Percentiles rank a stretch among this genome's conserved stretches.
These are phyloP conservation scores for Pythium brassicae DNA, from an alignment of 352 stramenopile genomes.

Conservation along the genomic window DNA sequence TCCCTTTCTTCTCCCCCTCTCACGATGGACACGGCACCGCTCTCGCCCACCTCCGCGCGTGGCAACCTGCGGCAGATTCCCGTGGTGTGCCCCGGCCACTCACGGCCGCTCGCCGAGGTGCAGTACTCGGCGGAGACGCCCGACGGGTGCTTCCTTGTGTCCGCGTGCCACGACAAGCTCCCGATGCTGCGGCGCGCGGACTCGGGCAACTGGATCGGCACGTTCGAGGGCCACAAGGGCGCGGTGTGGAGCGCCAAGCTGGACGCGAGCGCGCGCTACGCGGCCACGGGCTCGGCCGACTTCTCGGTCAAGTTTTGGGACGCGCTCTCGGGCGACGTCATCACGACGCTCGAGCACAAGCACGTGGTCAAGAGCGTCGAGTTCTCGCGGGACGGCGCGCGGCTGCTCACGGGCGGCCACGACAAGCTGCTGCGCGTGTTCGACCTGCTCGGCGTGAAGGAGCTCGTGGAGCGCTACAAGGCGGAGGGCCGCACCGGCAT, in stretches of 20 bases:
- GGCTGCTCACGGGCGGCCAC: constrained; percentile 91
- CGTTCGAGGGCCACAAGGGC: constrained; percentile 96
- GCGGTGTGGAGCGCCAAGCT: constrained; percentile 91
- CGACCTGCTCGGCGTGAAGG: constrained; percentile 64
- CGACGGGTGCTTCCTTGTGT: constrained; percentile 71
- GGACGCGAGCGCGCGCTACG: constrained; percentile 76
- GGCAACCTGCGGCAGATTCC: constrained; percentile 78
- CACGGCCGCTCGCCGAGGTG: constrained; percentile 70
- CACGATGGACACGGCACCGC: constrained; percentile 15
- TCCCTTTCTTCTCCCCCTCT: neutral
- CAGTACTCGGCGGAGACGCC: constrained; percentile 57
- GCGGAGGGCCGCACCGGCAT: constrained; percentile 59
- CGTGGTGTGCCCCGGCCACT: constrained; percentile 84
- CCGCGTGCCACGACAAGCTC: constrained; percentile 84
- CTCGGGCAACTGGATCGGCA: constrained; percentile 95
- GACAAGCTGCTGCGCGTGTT: constrained; percentile 94
- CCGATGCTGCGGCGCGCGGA: constrained; percentile 82
- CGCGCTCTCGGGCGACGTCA: constrained; percentile 91
- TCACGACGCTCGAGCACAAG: constrained; percentile 94
- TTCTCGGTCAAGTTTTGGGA: constrained; percentile 97
- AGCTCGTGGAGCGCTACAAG: constrained; percentile 55
- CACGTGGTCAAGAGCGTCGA: constrained; percentile 97
- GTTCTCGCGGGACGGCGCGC: constrained; percentile 85
- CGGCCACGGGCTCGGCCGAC: constrained; percentile 91
- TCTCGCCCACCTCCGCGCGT: constrained; percentile 31